These are phyloP conservation scores for Globisporangium cystogenes DNA, from an alignment of 352 stramenopile species.

Conservation along the genomic window DNA sequence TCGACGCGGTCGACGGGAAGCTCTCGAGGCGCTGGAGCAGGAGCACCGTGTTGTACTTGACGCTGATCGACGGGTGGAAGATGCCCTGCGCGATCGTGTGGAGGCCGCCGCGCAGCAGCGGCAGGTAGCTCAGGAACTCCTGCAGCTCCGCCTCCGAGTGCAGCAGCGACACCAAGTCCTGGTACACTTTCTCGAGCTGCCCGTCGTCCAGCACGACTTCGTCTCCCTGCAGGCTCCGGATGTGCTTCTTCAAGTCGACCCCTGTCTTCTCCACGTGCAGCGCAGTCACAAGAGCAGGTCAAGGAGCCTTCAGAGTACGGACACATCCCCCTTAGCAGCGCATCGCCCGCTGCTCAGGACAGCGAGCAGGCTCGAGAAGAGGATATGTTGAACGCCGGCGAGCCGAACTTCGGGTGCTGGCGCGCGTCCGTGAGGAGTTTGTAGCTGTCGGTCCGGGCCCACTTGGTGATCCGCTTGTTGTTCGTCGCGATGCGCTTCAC, in stretches of 20 bases:
- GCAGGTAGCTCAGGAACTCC: constrained; percentile 82
- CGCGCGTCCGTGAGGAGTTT: constrained; percentile 64
- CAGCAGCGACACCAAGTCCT: constrained; percentile 72
- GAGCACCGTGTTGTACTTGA: constrained; percentile 87
- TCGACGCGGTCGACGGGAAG: constrained; percentile 64
- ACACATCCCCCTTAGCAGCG: too few species aligned
- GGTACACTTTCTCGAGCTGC: constrained; percentile 77
- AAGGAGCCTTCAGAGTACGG: too few species aligned
- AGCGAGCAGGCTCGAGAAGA: constrained; percentile 23
- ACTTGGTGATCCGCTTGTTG: constrained; percentile 87
- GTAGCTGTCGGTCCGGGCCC: constrained; percentile 85
- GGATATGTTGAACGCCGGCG: constrained; percentile 87
- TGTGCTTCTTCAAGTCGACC: constrained; percentile 76
- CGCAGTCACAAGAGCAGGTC: constrained; percentile 10
- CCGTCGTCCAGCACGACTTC: constrained; percentile 69
- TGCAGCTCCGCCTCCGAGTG: constrained; percentile 72
- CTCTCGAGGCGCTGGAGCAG: constrained; percentile 83
- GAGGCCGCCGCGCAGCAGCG: constrained; percentile 66
- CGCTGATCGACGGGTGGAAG: constrained; percentile 80
- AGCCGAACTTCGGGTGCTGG: constrained; percentile 34
- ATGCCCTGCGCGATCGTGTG: constrained; percentile 82
- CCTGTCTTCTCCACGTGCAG: constrained; percentile 73
- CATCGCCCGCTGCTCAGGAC: constrained; percentile 8
- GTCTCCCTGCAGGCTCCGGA: constrained; percentile 73
- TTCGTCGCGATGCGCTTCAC: constrained; percentile 73